These are phyloP conservation scores for Biancaea sappan DNA, from an alignment of 306 rosid genomes.

Conservation along the genomic window DNA sequence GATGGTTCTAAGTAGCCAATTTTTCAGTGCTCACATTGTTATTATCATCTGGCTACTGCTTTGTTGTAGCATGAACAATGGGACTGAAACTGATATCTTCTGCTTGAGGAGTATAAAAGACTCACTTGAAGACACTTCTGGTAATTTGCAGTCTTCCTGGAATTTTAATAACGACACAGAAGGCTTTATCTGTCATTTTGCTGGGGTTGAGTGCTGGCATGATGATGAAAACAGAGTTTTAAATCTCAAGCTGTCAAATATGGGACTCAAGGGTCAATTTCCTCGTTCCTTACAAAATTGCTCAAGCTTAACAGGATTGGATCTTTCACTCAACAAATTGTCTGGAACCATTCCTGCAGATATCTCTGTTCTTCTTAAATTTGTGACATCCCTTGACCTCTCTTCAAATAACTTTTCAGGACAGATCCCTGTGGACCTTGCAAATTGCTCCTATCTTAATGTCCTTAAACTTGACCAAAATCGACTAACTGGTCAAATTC, in stretches of 20 bases:
- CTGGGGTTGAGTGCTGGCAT: constrained; percentile 90
- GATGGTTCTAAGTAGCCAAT: constrained; percentile 44
- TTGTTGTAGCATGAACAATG: constrained; percentile 44
- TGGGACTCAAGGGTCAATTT: constrained; percentile 83
- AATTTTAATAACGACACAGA: constrained; percentile 60
- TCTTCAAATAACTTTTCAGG: constrained; percentile 72
- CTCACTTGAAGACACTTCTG: constrained; percentile 56
- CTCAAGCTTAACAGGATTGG: constrained; percentile 78
- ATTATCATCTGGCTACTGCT: constrained; percentile 46
- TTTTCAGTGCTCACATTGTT: constrained; percentile 34
- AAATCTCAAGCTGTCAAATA: constrained; percentile 63
- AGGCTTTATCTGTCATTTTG: constrained; percentile 76
- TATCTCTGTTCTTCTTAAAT: constrained; percentile 20
- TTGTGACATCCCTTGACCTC: constrained; percentile 60
- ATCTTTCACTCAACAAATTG: constrained; percentile 70
- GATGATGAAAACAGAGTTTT: constrained; percentile 76
- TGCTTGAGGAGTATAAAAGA: constrained; percentile 59
- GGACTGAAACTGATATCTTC: constrained; percentile 58
- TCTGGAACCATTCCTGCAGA: constrained; percentile 54
- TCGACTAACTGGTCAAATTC: constrained; percentile 68
- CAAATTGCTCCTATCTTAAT: constrained; percentile 65
- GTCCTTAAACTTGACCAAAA: constrained; percentile 70
- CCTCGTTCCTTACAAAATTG: constrained; percentile 66
- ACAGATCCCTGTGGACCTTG: constrained; percentile 49
- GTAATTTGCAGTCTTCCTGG: constrained; percentile 60